A percentile compares a stretch with the other conserved stretches of the same genome.
phyloP scores from a whole-genome alignment of 441 rosid genomes.

The Omphalea diandra region DNA sequence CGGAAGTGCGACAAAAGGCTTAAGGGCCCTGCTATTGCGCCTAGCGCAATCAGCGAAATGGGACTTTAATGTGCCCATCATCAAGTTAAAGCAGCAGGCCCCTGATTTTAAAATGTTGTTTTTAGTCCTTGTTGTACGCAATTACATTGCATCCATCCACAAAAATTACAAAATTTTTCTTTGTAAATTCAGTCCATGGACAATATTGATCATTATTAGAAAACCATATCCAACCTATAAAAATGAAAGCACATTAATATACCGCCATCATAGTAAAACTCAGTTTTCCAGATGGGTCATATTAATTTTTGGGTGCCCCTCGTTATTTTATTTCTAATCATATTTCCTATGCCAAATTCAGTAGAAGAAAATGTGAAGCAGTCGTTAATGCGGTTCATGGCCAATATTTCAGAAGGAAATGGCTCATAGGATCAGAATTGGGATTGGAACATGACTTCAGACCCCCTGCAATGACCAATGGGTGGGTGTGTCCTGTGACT shows the following conservation, averaged over 20 bases:
- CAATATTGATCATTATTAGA: constrained; percentile 10
- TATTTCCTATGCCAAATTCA: constrained; percentile 26
- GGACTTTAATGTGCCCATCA: background rate
- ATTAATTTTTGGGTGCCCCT: constrained; percentile 22
- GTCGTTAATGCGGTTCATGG: constrained; percentile 43
- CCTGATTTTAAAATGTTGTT: background rate
- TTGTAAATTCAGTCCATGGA: constrained; percentile 35
- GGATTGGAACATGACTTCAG: constrained; percentile 52
- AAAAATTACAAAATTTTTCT: background rate
- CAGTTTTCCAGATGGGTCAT: constrained; percentile 26
- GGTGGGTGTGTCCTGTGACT: constrained; percentile 42
- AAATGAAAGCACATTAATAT: background rate
- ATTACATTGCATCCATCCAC: background rate
- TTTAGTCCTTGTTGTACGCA: background rate
- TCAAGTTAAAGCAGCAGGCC: background rate
- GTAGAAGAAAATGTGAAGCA: constrained; percentile 34
- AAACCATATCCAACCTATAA: background rate
- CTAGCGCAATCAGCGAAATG: too few relatives aligned
- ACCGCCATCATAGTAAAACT: background rate
- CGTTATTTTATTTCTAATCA: constrained; percentile 27
- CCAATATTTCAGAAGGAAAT: constrained; percentile 33
- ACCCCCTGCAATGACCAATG: constrained; percentile 52
- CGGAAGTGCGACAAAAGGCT: too few relatives aligned
- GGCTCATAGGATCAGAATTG: constrained; percentile 20
- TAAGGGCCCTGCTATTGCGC: too few relatives aligned